Evolutionary conservation across 2,329 filamentous ascomycete species (phyloP), one percentile per base, ranked within the genome.

Genomic region (Aureobasidium sp.): DNA sequence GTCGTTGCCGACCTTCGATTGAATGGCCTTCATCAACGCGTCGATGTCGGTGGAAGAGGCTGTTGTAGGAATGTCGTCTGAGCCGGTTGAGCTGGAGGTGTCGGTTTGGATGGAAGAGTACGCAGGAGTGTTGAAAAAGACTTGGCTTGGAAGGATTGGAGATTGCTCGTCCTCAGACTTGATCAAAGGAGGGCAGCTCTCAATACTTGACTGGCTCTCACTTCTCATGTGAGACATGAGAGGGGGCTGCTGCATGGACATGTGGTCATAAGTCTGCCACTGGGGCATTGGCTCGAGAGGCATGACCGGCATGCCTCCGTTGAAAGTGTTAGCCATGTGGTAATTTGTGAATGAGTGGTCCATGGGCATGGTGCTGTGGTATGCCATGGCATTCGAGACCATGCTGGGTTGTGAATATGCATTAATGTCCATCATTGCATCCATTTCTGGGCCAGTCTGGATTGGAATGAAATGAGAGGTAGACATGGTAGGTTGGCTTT

Each of bases 11-110:
- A 80, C 75, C 69, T 88, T 89, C 48, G 83, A 78, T 72, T 96
- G 91, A 49, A 97, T 93, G 0, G 88, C 85, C 74, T 88, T 91
- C 91, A 97, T 96, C 45, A 97, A 77, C 45, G 86, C 64, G 47
- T 62, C 63, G 39, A 62, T 53, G 36, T 59, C 61, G 45, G 63
- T 63, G 9, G 49, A 39, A 29, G 54, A 62, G 29, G 60, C 47
- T 10, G n/a, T 53, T 45, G 30, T 54, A 5, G 55, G 44, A 37
- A 57, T 50, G 41, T 55, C 44, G 39, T 59, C 54, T 16, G 47
- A 52, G 16, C 13, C 44, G 34, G 52, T 37, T 16, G 47, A 47
- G 48, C 57, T 47, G 27, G 59, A 62, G 49, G 21, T 37, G 11
- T 63, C 63, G n/a, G 42, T 30, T 42, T 62, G 61, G 8, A 65